Conservation (phyloP, 1,139 yeast genomes). For the Protomyces pachydermus region DNA sequence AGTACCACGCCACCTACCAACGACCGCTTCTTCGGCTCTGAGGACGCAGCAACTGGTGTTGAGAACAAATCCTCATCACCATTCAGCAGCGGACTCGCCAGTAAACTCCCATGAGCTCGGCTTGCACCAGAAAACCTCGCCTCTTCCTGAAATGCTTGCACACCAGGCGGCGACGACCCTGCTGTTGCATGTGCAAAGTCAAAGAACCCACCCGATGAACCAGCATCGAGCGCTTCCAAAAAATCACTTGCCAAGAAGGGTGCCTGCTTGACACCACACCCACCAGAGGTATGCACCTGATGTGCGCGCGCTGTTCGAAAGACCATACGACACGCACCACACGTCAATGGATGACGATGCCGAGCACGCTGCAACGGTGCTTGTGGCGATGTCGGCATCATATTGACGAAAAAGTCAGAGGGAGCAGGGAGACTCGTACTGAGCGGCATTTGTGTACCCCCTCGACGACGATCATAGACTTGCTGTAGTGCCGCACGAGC, state of each 20-base stretch:
- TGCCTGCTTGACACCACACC: constrained; percentile 18
- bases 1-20: background rate
- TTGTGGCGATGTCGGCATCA: constrained; percentile 8
- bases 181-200: background rate
- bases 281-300: constrained; percentile 1
- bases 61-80: background rate
- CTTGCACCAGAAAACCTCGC: background rate
- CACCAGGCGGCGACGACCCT: background rate
- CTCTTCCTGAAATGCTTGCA: too few relatives aligned
- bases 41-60: background rate
- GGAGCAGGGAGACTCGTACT: background rate
- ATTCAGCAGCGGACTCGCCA: background rate
- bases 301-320: constrained; percentile 3
- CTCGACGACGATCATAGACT: constrained; percentile 12
- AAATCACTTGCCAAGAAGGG: constrained; percentile 14
- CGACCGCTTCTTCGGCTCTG: background rate
- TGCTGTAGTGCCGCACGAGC: constrained; percentile 12
- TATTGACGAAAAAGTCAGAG: constrained; percentile 1
- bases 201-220: background rate
- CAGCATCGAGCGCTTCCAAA: constrained; percentile 1
- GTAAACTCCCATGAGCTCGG: background rate
- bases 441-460: background rate
- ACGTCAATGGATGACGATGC: background rate
- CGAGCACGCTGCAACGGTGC: constrained; percentile 3
- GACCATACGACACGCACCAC: constrained; percentile 19